Evolutionary conservation across 371 early-diverging fungal genomes (phyloP).

Genomic region (Nosema granulosis): DNA sequence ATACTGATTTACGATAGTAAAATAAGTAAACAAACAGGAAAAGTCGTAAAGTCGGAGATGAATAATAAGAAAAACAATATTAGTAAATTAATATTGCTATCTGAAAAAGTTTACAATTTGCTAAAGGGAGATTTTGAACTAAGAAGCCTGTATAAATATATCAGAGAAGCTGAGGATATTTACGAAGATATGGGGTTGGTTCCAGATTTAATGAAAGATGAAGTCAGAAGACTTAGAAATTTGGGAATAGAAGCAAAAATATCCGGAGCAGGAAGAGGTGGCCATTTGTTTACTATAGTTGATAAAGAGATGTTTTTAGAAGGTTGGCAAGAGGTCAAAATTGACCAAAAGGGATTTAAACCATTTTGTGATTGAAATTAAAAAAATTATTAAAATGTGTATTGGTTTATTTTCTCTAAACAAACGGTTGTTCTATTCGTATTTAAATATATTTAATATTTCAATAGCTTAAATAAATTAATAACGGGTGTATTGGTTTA

Average conservation of each 20-base stretch:
- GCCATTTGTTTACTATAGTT: slow-evolving; percentile 51
- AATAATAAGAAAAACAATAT: slow-evolving; percentile 20
- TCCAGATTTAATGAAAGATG: slow-evolving; percentile 33
- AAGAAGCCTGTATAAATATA: slow-evolving; percentile 27
- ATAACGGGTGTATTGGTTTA: too few species aligned
- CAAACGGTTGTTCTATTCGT: background rate
- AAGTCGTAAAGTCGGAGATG: background rate
- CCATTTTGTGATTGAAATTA: background rate
- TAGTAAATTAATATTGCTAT: slow-evolving; percentile 28
- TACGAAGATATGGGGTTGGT: slow-evolving; percentile 31
- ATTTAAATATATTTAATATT: background rate
- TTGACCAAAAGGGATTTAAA: slow-evolving; percentile 18
- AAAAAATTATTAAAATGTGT: background rate
- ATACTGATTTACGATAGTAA: slow-evolving; percentile 41
- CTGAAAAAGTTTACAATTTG: slow-evolving; percentile 32
- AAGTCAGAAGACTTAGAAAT: slow-evolving; percentile 37
- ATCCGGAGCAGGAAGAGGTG: slow-evolving; percentile 47
- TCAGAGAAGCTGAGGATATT: slow-evolving; percentile 37
- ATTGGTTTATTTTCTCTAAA: too few species aligned
- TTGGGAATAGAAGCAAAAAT: slow-evolving; percentile 42
- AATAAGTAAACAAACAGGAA: slow-evolving; percentile 21
- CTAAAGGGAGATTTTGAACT: slow-evolving; percentile 24
- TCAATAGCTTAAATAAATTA: background rate
- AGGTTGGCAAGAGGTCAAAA: slow-evolving; percentile 33
- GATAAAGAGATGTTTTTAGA: background rate